These are phyloP conservation scores for Sordariomycetes sp. DNA, from an alignment of 2,329 filamentous ascomycete species.

Conservation along the genomic window DNA sequence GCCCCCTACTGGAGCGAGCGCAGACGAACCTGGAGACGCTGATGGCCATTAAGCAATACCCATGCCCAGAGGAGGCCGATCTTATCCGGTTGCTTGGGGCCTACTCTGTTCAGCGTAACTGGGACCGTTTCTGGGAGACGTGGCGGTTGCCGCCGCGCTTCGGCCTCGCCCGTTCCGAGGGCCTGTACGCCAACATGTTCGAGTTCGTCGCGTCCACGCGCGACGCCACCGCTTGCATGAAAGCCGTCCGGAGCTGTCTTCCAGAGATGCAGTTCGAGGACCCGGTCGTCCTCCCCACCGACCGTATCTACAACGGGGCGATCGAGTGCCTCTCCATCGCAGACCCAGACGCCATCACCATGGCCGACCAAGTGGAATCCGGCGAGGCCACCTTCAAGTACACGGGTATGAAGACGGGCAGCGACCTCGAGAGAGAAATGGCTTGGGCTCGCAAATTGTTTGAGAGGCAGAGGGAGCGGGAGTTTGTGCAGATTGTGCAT, in stretches of 20 bases:
- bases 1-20: constrained; percentile 22
- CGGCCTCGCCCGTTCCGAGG: constrained; percentile 32
- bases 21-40: constrained; percentile 34
- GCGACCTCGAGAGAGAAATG: background rate
- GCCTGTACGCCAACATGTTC: constrained; percentile 46
- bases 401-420: background rate
- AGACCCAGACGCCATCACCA: constrained; percentile 32
- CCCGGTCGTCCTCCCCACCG: constrained; percentile 32
- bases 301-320: constrained; percentile 33
- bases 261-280: constrained; percentile 48
- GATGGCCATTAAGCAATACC: constrained; percentile 22
- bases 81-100: constrained; percentile 30
- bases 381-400: constrained; percentile 9
- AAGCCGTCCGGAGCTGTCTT: constrained; percentile 40
- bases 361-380: background rate
- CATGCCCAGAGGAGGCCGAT: constrained; percentile 25
- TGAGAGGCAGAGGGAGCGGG: background rate
- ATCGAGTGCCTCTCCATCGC: constrained; percentile 43
- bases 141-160: constrained; percentile 46
- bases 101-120: constrained; percentile 36
- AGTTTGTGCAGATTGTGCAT: constrained; percentile 2
- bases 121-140: constrained; percentile 47
- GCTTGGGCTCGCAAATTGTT: background rate
- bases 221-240: constrained; percentile 30
- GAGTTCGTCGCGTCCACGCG: constrained; percentile 30